Evolutionary conservation across 352 stramenopile species (phyloP).

Genomic region (Globisporangium radiosum): DNA sequence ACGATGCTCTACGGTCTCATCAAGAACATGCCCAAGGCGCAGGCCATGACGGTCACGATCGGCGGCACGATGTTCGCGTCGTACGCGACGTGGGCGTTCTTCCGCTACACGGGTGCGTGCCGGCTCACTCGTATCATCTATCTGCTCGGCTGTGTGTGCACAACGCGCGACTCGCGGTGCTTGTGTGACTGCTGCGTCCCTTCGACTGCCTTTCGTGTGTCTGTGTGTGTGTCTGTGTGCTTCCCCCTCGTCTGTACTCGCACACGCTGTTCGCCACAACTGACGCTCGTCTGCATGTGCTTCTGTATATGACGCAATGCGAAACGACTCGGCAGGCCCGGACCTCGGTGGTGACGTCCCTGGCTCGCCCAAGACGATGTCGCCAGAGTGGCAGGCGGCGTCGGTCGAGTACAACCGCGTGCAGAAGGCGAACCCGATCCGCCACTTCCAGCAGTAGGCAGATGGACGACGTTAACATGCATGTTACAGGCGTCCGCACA

Average conservation of each 20-base stretch:
- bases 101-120: conserved; percentile 59
- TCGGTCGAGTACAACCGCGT: conserved; percentile 71
- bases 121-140: too few relatives aligned
- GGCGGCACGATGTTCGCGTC: conserved; percentile 31
- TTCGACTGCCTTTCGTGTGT: not conserved
- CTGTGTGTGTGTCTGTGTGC: not conserved
- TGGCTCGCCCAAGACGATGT: conserved; percentile 62
- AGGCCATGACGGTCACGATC: conserved; percentile 44
- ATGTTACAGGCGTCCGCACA: conserved; percentile 6
- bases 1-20: conserved; percentile 60
- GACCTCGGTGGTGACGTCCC: conserved; percentile 48
- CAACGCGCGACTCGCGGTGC: not conserved
- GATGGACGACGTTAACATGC: conserved; percentile 4
- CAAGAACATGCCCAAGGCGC: conserved; percentile 63
- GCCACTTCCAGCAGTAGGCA: conserved; percentile 77
- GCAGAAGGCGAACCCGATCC: conserved; percentile 83
- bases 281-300: too few relatives aligned
- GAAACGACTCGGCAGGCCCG: conserved; percentile 22
- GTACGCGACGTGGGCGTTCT: conserved; percentile 36
- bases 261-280: not conserved
- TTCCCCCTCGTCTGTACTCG: not conserved
- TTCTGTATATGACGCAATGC: too few relatives aligned
- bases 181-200: not conserved
- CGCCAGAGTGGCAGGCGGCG: conserved; percentile 64
- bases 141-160: not conserved